Evolutionary conservation across 768 basidiomycete species (phyloP), one percentile per base, ranked within the genome.

Genomic region (Suillus ampliporus): DNA sequence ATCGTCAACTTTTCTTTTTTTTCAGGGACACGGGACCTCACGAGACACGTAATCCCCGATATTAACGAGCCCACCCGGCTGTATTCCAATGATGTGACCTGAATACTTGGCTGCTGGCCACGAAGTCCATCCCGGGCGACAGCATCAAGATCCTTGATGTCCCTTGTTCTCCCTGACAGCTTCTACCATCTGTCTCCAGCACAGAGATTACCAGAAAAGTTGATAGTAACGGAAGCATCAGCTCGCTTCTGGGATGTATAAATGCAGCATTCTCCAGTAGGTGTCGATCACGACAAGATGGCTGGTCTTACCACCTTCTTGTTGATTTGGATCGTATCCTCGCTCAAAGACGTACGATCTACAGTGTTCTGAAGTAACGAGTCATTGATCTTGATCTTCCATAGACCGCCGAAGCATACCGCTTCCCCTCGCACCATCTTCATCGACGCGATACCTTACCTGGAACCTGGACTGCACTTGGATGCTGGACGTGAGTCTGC

Each of bases 401-500:
- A 40, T 21, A 56, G 54, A 11, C 17, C 11, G 21, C 23, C 10
- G 23, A 11, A 28, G 54, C 38, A 40, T 56, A 28, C 38, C 23
- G 19, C 38, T 40, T 56, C 19, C 54, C 54, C 3, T 40, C 54
- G 19, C 60, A 31, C 34, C 50, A 57, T 61, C 8, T 31, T 13
- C 59, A 71, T 56, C 65, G 58, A 41, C 71, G 68, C 31, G 52
- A 62, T 1, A 57, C 87, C 86, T n/a, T n/a, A n/a, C n/a, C n/a
- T n/a, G n/a, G n/a, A n/a, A 78, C 74, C 54, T 91, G 89, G 89
- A 78, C 78, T 19, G 80, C 82, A 17, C 72, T 80, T 61, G 88
- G 88, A 69, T 91, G 90, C 67, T 86, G 84, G 76, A 83, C 82
- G 89, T 90, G 63, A 52, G 78, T 73, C 13, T n/a, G 40, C 17